Percentiles rank a stretch among this genome's conserved stretches.
Evolutionary conservation across 305 asterid species (phyloP).

Genomic region (Ajuga reptans): DNA sequence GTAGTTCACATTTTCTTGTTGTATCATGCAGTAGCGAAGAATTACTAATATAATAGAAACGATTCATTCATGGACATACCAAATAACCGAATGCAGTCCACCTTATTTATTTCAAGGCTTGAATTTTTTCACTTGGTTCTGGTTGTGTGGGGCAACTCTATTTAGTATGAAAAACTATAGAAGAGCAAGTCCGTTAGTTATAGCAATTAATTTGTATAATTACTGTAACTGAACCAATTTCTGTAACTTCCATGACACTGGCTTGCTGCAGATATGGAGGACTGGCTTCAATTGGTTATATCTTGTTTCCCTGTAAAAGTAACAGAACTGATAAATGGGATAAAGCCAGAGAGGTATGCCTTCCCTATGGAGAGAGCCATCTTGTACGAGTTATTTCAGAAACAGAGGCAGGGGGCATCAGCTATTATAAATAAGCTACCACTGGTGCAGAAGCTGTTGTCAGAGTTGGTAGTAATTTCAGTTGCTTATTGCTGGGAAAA

Average conservation of each 20-base stretch:
- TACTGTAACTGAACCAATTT: conserved; percentile 12
- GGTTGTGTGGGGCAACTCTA: conserved; percentile 4
- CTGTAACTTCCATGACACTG: conserved; percentile 14
- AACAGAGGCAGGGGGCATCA: conserved; percentile 67
- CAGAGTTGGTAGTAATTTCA: conserved; percentile 63
- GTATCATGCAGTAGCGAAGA: conserved; percentile 5
- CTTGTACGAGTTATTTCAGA: conserved; percentile 64
- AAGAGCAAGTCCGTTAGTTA: conserved; percentile 13
- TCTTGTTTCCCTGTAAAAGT: conserved; percentile 72
- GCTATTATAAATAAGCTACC: conserved; percentile 71
- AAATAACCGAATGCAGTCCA: conserved; percentile 9
- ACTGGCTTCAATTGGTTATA: conserved; percentile 75
- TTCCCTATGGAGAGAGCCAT: conserved; percentile 48
- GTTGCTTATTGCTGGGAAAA: conserved; percentile 89
- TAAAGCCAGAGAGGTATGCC: conserved; percentile 53
- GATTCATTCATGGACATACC: not conserved
- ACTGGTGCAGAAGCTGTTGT: conserved; percentile 58
- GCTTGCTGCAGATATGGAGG: conserved; percentile 69
- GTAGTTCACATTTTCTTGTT: conserved; percentile 30
- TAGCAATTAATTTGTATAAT: conserved; percentile 13
- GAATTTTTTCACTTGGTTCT: conserved; percentile 2
- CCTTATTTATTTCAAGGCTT: conserved; percentile 15
- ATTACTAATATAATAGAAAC: not conserved
- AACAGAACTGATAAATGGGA: conserved; percentile 38
- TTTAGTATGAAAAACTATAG: not conserved